Percentiles rank a stretch among this genome's conserved stretches.
Conservation (phyloP, 169 alveolate genomes). For the Fabrea salina region DNA sequence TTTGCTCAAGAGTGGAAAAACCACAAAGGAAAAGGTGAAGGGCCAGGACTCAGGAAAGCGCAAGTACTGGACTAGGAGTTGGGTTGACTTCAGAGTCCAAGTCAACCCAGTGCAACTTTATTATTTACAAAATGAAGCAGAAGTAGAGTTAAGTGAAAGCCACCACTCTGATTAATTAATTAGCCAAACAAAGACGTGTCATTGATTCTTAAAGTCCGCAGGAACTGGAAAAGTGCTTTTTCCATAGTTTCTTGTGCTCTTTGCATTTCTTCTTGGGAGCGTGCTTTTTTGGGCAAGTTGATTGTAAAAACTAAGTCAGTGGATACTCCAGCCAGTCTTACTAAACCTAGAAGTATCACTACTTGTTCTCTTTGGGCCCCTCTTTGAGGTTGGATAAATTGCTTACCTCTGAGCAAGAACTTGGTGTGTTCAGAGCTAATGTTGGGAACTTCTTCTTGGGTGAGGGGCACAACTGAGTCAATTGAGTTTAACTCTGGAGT, state of each 20-base stretch:
- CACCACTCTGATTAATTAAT: too few relatives aligned
- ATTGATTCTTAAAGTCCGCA: too few relatives aligned
- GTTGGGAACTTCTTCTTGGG: neutral
- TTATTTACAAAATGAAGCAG: too few relatives aligned
- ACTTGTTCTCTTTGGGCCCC: neutral
- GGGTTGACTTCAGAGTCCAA: too few relatives aligned
- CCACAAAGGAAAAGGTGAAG: constrained; percentile 17
- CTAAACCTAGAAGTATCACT: neutral
- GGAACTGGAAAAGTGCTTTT: too few relatives aligned
- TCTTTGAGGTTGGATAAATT: neutral
- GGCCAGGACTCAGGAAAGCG: neutral
- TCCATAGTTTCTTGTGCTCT: too few relatives aligned
- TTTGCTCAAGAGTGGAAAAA: neutral
- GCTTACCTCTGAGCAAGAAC: neutral
- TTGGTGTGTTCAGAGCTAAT: neutral
- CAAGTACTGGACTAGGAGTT: too few relatives aligned
- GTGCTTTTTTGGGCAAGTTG: neutral
- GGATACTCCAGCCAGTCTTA: neutral
- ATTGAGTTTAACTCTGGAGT: neutral
- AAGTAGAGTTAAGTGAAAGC: too few relatives aligned
- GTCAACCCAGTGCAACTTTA: too few relatives aligned
- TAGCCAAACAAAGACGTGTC: too few relatives aligned
- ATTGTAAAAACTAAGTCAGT: neutral
- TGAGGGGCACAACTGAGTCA: neutral
- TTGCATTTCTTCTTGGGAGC: neutral